Base-by-base conservation (phyloP, 192 early-diverging fungal species). In the Mortierella hygrophila region DNA sequence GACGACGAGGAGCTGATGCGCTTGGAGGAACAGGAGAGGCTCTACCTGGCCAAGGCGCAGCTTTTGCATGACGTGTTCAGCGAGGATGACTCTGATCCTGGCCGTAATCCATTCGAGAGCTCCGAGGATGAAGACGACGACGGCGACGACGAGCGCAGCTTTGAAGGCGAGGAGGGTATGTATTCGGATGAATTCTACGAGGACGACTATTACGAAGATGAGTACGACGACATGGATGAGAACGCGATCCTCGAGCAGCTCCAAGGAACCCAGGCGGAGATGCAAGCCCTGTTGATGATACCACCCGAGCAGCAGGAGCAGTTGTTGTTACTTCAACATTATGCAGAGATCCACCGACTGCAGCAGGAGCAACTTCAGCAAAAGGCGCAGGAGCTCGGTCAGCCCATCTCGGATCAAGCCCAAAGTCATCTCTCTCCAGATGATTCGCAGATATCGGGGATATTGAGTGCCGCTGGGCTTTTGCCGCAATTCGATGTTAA, bases 161-260 rank as follows among this genome's bases (percentile, higher is more conserved):
- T 82, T n/a, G 89, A 76, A 1, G 77, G 73, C 7, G 75, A 88
- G 13, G 83, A 78, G 1, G 85, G 88, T 4, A 68, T 81, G 5
- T 88, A 91, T 10, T 87, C 85, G 40, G 89, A 90, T 0, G 89
- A 88, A n/a, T 88, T 82, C 32, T 73, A 71, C n/a, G 89, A 88
- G 10, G 86, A 81, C 35, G 82, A 85, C 13, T 74, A 76, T 68
- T 75, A 72, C 55, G 77, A 82, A 35, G 84, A 81, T 23, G 82
- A 73, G 6, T 83, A 75, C 29, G 82, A 87, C 13, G 85, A 78
- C 15, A 47, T 84, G 69, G 78, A 79, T 26, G 78, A 88, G 47
- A 78, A 78, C 2, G 75, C 63, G 52, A 70, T 81, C 32, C 63
- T 88, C 10, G 75, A 63, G n/a, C 88, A 65, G 20, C 72, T 86